Evolutionary conservation across 345 rosid genomes (phyloP).

Genomic region (Gossypium raimondii): DNA sequence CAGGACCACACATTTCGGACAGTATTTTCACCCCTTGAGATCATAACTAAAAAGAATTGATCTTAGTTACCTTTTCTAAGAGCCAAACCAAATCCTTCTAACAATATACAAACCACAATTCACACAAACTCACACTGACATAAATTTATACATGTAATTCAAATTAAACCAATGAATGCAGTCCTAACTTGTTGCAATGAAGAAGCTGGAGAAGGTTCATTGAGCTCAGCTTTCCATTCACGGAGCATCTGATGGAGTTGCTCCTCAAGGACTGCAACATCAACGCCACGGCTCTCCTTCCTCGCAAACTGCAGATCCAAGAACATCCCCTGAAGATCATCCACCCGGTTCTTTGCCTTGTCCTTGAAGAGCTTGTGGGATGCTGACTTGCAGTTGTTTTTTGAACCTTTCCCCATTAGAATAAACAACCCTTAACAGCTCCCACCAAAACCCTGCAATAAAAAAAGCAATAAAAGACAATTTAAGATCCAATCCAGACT

Average conservation of each 20-base stretch:
- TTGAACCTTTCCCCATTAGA: conserved; percentile 78
- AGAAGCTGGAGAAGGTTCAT: conserved; percentile 95
- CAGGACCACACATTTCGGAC: background rate
- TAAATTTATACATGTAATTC: conserved; percentile 4
- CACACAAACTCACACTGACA: background rate
- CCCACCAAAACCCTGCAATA: conserved; percentile 25
- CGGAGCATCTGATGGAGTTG: conserved; percentile 99
- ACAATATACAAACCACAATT: background rate
- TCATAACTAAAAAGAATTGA: background rate
- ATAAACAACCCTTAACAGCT: conserved; percentile 15
- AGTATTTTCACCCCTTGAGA: background rate
- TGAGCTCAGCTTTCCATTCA: conserved; percentile 97
- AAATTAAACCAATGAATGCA: conserved; percentile 9
- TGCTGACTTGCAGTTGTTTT: conserved; percentile 81
- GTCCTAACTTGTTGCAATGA: conserved; percentile 90
- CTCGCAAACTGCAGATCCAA: conserved; percentile 88
- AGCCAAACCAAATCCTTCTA: background rate
- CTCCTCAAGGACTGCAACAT: conserved; percentile 83
- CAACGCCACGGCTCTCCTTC: conserved; percentile 73
- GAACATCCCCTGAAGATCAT: conserved; percentile 89
- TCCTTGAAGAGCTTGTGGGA: conserved; percentile 96
- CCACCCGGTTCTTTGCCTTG: conserved; percentile 93
- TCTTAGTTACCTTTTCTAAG: background rate
- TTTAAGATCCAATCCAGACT: conserved; percentile 14
- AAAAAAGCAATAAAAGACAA: conserved; percentile 14